Percentiles rank a stretch among this genome's conserved stretches.
Evolutionary conservation across 2,329 filamentous ascomycete species (phyloP).

Genomic region (Fusarium protoensiforme): DNA sequence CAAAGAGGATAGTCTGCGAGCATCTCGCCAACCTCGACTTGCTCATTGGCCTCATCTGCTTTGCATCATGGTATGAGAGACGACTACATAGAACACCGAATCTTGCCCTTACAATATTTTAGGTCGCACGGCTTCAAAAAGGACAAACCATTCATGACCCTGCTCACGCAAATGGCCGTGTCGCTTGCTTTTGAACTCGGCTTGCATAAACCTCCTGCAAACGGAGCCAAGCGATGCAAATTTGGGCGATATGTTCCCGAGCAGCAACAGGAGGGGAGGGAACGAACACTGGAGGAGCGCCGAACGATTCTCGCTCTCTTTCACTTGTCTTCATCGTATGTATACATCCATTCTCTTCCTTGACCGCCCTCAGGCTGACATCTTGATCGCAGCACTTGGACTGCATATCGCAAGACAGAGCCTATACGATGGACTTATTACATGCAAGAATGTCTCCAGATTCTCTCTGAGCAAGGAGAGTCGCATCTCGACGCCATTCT

Average conservation of each 20-base stretch:
- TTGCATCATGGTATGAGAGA: constrained; percentile 41
- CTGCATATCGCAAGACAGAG: constrained; percentile 46
- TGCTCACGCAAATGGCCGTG: constrained; percentile 50
- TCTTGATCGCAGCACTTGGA: constrained; percentile 37
- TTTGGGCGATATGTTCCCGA: neutral
- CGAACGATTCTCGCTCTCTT: constrained; percentile 25
- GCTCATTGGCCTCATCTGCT: constrained; percentile 43
- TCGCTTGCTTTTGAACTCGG: constrained; percentile 53
- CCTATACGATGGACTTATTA: constrained; percentile 64
- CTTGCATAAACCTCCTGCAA: constrained; percentile 39
- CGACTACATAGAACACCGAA: no score
- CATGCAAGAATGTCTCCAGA: constrained; percentile 64
- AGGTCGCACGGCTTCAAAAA: constrained; percentile 37
- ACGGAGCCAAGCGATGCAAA: neutral
- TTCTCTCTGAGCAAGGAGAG: constrained; percentile 46
- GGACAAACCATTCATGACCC: constrained; percentile 51
- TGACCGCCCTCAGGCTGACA: neutral
- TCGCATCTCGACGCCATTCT: constrained; percentile 12
- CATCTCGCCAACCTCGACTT: constrained; percentile 44
- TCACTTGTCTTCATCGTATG: constrained; percentile 44
- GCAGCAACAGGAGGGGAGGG: neutral
- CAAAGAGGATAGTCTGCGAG: constrained; percentile 36
- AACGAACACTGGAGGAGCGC: constrained; percentile 22
- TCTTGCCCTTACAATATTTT: constrained; percentile 12
- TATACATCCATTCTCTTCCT: neutral